Evolutionary conservation across 2,329 filamentous ascomycete species (phyloP), one percentile per base, ranked within the genome.

Genomic region (Stagonosporopsis cucurbitacearum): DNA sequence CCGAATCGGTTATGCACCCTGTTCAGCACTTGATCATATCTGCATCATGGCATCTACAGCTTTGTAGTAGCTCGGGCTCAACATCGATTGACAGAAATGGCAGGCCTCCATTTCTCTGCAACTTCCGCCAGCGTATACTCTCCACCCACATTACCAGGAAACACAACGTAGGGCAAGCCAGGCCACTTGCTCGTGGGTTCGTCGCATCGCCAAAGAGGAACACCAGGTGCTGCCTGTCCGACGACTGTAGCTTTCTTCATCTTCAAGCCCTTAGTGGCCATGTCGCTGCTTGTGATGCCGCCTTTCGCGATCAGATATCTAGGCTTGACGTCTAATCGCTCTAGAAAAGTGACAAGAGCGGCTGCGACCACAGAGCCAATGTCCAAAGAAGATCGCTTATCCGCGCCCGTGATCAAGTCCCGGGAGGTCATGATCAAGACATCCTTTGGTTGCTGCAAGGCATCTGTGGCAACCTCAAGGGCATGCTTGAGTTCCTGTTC

Each of bases 391-490:
- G 79, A 78, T 2, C 78, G 69, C 30, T 81, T 82, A 57, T 86
- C 81, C 0, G 66, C 67, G 0, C 81, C 81, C 0, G 73, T 78
- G 15, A 86, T 75, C 0, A 87, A 70, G 32, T 80, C 77, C 0
- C 84, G 77, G 33, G 82, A 84, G 0, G 85, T 87, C 84, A 86
- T 87, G 30, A 86, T 73, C 0, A 87, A 72, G 0, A 85, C 82
- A 45, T 87, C 84, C 33, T 79, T 75, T 0, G 82, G 82, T 2
- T 72, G 60, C 2, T 65, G 60, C 6, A 86, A 76, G 0, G 69
- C 62, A 26, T 25, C 45, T 40, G 64, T 59, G 3, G 64, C 60
- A 11, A 55, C 48, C 6, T 54, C 50, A 1, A 80, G 77, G 0
- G 79, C 77, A 1, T 68, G 59, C 0, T 67, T 51, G 1, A 78